phyloP scores from a whole-genome alignment of 2,329 filamentous ascomycete genomes.

The Dactylellina leptospora region DNA sequence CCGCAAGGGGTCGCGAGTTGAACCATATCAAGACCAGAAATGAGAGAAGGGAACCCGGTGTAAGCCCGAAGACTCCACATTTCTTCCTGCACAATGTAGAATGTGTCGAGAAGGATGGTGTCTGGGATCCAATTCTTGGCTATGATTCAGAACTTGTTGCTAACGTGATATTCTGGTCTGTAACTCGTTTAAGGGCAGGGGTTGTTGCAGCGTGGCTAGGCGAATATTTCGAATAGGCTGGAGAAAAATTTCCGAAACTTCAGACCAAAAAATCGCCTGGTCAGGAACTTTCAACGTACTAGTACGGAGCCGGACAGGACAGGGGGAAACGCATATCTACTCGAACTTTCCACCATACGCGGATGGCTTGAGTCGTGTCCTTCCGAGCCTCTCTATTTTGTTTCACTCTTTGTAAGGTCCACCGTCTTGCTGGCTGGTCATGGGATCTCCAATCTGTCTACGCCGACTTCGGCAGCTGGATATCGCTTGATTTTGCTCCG shows the following conservation, averaged over 20 bases:
- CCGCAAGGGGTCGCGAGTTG: too few species aligned
- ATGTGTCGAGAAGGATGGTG: slow-evolving; percentile 8
- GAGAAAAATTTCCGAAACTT: slow-evolving; percentile 46
- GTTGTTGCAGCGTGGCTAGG: neutral
- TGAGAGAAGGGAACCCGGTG: neutral
- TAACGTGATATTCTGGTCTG: slow-evolving; percentile 4
- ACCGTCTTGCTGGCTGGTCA: slow-evolving; percentile 8
- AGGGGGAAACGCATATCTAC: neutral
- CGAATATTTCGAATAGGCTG: neutral
- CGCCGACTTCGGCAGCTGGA: slow-evolving; percentile 26
- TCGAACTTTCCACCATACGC: neutral
- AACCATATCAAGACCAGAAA: too few species aligned
- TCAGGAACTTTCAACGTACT: neutral
- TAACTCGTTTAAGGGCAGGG: slow-evolving; percentile 23
- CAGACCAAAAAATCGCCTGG: slow-evolving; percentile 4
- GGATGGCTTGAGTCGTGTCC: slow-evolving; percentile 6
- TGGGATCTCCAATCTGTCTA: slow-evolving; percentile 20
- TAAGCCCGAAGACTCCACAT: slow-evolving; percentile 1
- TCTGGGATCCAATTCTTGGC: neutral
- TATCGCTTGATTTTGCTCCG: neutral
- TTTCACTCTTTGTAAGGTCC: slow-evolving; percentile 1
- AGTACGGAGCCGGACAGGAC: neutral
- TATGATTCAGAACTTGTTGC: slow-evolving; percentile 16
- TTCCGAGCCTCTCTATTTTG: slow-evolving; percentile 17
- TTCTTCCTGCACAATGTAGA: slow-evolving; percentile 28